Conservation (phyloP, 2,329 filamentous ascomycete species). For the Fusarium torreyae region DNA sequence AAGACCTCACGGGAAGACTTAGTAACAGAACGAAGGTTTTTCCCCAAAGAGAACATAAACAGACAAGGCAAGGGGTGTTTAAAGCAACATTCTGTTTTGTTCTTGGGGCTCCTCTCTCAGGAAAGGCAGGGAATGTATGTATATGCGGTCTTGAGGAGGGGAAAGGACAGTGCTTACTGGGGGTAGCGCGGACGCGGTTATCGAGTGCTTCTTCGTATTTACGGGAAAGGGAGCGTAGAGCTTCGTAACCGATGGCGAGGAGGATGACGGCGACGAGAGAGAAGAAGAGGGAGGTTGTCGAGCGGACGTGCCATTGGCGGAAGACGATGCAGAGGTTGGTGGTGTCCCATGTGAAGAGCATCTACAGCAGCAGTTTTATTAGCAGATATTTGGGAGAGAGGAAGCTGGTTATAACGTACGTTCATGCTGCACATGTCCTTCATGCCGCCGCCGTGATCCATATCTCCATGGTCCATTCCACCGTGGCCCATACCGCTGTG, state of each 20-base stretch:
- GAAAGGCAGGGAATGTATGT: constrained; percentile 14
- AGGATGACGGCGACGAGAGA: constrained; percentile 87
- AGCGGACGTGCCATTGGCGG: constrained; percentile 87
- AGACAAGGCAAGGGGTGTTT: constrained; percentile 26
- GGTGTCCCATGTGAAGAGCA: constrained; percentile 98
- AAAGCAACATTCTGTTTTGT: constrained; percentile 35
- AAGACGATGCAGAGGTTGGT: constrained; percentile 97
- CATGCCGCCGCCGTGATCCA: constrained; percentile 74
- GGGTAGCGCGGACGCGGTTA: constrained; percentile 63
- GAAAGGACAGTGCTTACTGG: constrained; percentile 62
- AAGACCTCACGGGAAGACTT: constrained; percentile 50
- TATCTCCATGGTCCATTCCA: constrained; percentile 61
- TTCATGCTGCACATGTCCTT: constrained; percentile 89
- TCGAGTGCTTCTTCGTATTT: constrained; percentile 78
- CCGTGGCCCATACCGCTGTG: constrained; percentile 62
- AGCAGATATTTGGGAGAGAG: constrained; percentile 18
- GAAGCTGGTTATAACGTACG: constrained; percentile 65
- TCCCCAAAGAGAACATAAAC: constrained; percentile 28
- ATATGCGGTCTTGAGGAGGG: constrained; percentile 6
- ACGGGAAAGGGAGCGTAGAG: constrained; percentile 81
- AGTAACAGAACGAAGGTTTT: constrained; percentile 48
- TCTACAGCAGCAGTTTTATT: constrained; percentile 68
- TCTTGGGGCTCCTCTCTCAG: constrained; percentile 26
- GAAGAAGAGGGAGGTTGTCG: constrained; percentile 80
- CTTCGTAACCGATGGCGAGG: constrained; percentile 94